Base-by-base conservation (phyloP, 2,329 filamentous ascomycete species). In the Penicillium sp. region DNA sequence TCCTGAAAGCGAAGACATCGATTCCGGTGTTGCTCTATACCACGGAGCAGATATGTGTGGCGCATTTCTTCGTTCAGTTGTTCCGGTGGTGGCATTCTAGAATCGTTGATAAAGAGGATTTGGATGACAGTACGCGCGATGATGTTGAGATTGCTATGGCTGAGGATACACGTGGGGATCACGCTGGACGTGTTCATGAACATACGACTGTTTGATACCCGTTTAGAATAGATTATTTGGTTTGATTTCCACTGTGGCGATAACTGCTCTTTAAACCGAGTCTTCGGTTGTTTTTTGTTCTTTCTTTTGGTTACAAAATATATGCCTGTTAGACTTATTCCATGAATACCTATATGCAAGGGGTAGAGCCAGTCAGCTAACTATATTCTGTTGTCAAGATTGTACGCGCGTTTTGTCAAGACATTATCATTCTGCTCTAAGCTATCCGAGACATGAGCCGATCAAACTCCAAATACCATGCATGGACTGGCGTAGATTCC, bases 21-120 rank as follows among this genome's bases (percentile, higher is more conserved):
- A 70, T 77, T 10, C 72, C 74, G 4, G 73, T 76, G 12, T 51
- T 76, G 57, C 59, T 76, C 39, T 77, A 74, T 59, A 75, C 73
- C 25, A 74, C 73, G 2, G 73, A 77, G 62, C 73, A 76, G 59
- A 69, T 76, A 9, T 75, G 70, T 27, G 72, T 74, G 31, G 75
- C 74, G 12, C 70, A 75, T 63, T 72, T 76, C 43, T 73, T 76
- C 60, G 73, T 77, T 35, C 66, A 73, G 62, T 55, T 73, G 19
- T 71, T 77, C 51, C 61, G 61, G 43, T 57, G 67, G 58, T 76
- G 75, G 75, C 61, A 62, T 43, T 41, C 55, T 23, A 62, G 63
- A 38, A 21, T 68, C 31, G 44, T 59, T 5, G 58, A 64, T 53
- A 65, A 64, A 42, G 47, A 58, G 25, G 64, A 69, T 33, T 10